Evolutionary conservation across 1,284 basidiomycete species (phyloP).

Genomic region (Ceratobasidium sp.): DNA sequence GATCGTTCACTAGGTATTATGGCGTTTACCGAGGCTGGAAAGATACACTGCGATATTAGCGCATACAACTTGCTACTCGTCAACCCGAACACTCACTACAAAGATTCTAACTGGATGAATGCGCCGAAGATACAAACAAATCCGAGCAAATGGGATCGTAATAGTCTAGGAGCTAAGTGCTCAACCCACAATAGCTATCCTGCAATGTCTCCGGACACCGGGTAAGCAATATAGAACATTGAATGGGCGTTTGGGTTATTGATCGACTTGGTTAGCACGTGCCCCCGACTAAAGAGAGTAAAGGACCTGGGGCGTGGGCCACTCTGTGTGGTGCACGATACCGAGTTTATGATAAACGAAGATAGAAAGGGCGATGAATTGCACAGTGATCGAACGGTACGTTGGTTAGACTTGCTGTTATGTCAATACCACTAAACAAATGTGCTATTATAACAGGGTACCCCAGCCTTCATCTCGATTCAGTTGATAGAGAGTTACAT

Average conservation of each 20-base stretch:
- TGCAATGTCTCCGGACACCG: not conserved
- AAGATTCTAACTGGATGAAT: not conserved
- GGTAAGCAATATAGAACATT: too few relatives aligned
- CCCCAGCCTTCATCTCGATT: constrained; percentile 9
- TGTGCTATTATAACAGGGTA: not conserved
- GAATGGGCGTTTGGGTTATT: too few relatives aligned
- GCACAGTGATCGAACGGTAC: constrained; percentile 6
- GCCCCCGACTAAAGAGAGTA: not conserved
- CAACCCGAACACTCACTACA: not conserved
- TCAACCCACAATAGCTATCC: not conserved
- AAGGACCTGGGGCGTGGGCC: not conserved
- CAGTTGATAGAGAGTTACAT: not conserved
- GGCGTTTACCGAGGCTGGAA: constrained; percentile 3
- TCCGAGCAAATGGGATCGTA: not conserved
- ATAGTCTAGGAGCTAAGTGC: not conserved
- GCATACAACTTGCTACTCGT: constrained; percentile 16
- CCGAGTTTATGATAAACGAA: constrained; percentile 1
- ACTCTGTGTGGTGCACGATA: not conserved
- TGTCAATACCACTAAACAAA: too few relatives aligned
- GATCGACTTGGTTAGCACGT: not conserved
- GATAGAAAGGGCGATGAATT: not conserved
- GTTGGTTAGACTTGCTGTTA: not conserved
- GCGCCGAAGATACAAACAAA: not conserved
- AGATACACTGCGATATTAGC: constrained; percentile 11
- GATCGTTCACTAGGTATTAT: not conserved